These are phyloP conservation scores for Mimosa pudica DNA, from an alignment of 306 rosid species.

Conservation along the genomic window DNA sequence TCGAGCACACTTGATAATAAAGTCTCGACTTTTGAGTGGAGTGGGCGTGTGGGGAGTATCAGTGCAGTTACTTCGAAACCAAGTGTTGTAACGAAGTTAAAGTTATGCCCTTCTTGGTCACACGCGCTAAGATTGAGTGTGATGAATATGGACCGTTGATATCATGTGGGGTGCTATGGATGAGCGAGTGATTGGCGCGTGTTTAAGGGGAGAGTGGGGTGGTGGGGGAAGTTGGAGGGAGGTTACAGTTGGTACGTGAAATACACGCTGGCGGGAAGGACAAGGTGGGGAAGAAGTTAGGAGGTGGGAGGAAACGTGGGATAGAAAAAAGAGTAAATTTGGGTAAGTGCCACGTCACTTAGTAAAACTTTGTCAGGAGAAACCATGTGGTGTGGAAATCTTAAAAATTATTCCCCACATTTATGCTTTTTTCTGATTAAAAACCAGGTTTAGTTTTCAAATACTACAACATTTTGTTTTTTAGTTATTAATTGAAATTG, in stretches of 20 bases:
- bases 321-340: background rate
- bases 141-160: background rate
- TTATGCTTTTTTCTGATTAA: background rate
- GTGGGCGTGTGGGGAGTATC: slow-evolving; percentile 37
- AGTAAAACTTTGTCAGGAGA: background rate
- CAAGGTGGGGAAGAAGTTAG: background rate
- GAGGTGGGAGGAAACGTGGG: slow-evolving; percentile 3
- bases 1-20: background rate
- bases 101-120: background rate
- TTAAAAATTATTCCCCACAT: background rate
- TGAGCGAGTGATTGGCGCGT: slow-evolving; percentile 6
- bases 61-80: slow-evolving; percentile 55
- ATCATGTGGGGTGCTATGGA: background rate
- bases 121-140: slow-evolving; percentile 12
- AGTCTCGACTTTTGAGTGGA: background rate
- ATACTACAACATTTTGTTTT: background rate
- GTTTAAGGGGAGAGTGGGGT: background rate
- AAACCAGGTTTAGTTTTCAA: background rate
- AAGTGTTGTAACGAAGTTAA: slow-evolving; percentile 39
- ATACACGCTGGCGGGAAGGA: slow-evolving; percentile 26
- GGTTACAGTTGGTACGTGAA: slow-evolving; percentile 23
- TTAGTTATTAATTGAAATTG: background rate
- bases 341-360: background rate
- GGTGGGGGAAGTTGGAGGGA: background rate
- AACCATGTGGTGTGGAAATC: background rate